Evolutionary conservation across 441 rosid species (phyloP), one percentile per base, ranked within the genome.

Genomic region (Jatropha multifida): DNA sequence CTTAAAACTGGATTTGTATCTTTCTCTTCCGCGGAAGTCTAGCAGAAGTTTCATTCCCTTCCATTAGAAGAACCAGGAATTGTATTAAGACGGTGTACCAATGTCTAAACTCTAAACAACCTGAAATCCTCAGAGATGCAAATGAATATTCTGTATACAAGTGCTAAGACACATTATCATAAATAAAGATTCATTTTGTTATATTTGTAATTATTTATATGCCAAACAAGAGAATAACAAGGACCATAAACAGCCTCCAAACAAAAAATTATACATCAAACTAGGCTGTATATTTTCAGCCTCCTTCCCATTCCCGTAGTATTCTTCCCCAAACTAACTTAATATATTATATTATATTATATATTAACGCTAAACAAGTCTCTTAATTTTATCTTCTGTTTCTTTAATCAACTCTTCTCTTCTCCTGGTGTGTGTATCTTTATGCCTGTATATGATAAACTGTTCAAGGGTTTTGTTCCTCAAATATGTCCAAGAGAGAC

Each of bases 401-500:
- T 12, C 46, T 72, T 5, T 67, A 58, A 11, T 51, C 52, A 26
- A 60, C 72, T 38, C 69, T 37, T 72, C 26, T 60, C 44, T 70
- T 66, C 58, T 4, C 38, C 41, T 46, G 46, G 38, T 61, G 63
- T 68, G 51, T 70, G 51, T 68, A 60, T 76, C n/a, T 62, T 64
- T 78, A 48, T 41, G 64, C 44, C 23, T 63, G 74, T 49, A 20
- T 67, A 32, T 26, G 20, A 42, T 48, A 41, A 40, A 48, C 3
- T 69, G 37, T 70, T 82, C 78, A 78, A 14, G 85, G 67, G 75
- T 83, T 74, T 71, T 92, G 90, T 10, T 83, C 93, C 5, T 60
- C 88, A 83, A 94, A 93, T 73, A 91, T 89, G 83, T 94, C 99
- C 92, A 94, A 66, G 7, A 94, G 94, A 68, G 98, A 88, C 14